Evolutionary conservation across 75 land plant genomes (phyloP), one percentile per base, ranked within the genome.

Genomic region (Chamaecyparis obtusa): DNA sequence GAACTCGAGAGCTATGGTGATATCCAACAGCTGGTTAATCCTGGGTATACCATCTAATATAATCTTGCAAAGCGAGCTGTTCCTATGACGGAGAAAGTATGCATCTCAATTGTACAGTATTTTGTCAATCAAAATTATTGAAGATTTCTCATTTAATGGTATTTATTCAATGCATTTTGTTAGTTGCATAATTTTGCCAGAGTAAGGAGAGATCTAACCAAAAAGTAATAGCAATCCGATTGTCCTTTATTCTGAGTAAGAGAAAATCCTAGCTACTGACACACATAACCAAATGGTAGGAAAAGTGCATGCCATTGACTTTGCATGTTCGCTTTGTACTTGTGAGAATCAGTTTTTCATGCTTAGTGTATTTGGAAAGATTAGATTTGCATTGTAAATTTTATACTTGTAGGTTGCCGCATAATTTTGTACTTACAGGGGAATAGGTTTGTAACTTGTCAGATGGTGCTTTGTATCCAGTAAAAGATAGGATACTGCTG

Each of bases 1-100:
- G 99, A 98, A 88, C 91, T 98, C 37, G 94, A 95, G 72, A 95
- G 99, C 89, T 98, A 95, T 88, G 94, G 91, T 76, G 94, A 95
- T 87, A 91, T 98, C 55, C 99, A 98, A 87, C 99, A 97, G 88
- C 92, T 93, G 86, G 89, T 97, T 21, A 98, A 98, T 87, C 99
- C 99, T 88, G 99, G 99, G 19, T 98, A 98, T 92, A 95, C 95
- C 39, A 96, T 98, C 39, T 97, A 85, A 92, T 87, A n/a, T 67
- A 84, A 44, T 27, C 13, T 41, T 27, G 49, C 41, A 83, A 6
- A 83, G 39, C 30, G 15, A 43, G 41, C 41, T 41, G 13, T 27
- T 24, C 36, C 55, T 5, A 14, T 30, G 30, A 72, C 75, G 14
- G 14, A 3, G 14, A 3, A 33, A n/a, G 11, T 32, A 6, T 51